Evolutionary conservation across 352 stramenopile species (phyloP), one percentile per base, ranked within the genome.

Genomic region (Phytophthora sansomeana): DNA sequence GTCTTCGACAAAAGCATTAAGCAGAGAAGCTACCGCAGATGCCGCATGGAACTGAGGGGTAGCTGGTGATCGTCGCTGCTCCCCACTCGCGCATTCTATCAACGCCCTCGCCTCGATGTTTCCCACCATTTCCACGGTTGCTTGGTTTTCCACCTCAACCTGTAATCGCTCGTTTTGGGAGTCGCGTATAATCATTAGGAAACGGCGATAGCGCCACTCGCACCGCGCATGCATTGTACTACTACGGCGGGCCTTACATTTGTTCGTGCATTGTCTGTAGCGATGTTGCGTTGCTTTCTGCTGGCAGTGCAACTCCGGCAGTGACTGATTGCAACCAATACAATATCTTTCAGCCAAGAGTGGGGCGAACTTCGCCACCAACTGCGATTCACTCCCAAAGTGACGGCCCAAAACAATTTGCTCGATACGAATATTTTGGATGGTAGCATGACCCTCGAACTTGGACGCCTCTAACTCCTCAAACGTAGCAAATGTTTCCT

Each of bases 301-400:
- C 35, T 59, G 43, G 5, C 24, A 50, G 41, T 55, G n/a, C 4
- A 75, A 16, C 38, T 80, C 58, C 9, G 71, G 68, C 10, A 92
- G 55, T n/a, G 66, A 29, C 13, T 74, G 64, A 26, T 72, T 42
- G 38, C 83, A 92, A 8, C 71, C 58, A 28, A 63, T 68, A 47
- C 83, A 92, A 36, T 75, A 83, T 38, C 65, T 47, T 54, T 90
- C 83, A 0, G 72, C 76, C 19, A 92, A 61, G 9, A 63, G 64
- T 8, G 59, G 60, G 8, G 67, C 44, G 35, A 72, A 81, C 26
- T 57, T 64, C 7, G 81, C 43, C 6, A 74, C 24, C 0, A 89
- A 44, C n/a, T 39, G 58, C 29, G 67, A 60, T 28, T 64, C 19
- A 24, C 57, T 58, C 3, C 77, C 71, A n/a, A 85, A 43, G 39